These are phyloP conservation scores for Colletotrichum tamarilloi DNA, from an alignment of 2,329 filamentous ascomycete genomes.

Conservation along the genomic window DNA sequence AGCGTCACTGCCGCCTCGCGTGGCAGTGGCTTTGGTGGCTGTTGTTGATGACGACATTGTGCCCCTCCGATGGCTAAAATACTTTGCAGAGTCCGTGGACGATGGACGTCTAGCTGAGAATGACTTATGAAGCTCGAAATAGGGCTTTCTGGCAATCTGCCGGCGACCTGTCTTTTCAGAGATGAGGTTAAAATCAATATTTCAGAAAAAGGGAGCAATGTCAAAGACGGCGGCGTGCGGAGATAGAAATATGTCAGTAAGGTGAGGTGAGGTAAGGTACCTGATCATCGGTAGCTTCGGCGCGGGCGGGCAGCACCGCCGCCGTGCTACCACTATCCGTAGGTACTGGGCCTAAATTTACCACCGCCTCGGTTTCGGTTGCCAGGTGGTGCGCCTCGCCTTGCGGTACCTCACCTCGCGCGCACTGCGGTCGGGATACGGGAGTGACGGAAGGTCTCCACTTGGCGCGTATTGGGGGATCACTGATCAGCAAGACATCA, in stretches of 20 bases:
- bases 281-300: conserved; percentile 13
- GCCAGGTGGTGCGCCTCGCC: background rate
- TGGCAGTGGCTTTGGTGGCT: conserved; percentile 30
- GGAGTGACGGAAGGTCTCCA: conserved; percentile 30
- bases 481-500: conserved; percentile 10
- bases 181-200: background rate
- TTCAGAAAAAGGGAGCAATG: background rate
- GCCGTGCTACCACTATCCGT: background rate
- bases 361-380: background rate
- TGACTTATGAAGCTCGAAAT: background rate
- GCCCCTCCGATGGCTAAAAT: background rate
- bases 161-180: background rate
- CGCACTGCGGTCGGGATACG: conserved; percentile 22
- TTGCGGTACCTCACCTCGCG: conserved; percentile 4
- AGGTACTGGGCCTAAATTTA: background rate
- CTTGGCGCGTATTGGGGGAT: conserved; percentile 24
- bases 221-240: conserved; percentile 7
- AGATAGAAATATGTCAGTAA: conserved; percentile 11
- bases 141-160: background rate
- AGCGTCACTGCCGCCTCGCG: conserved; percentile 20
- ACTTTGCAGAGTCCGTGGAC: background rate
- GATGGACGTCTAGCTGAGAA: background rate
- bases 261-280: conserved; percentile 19
- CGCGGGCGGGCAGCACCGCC: conserved; percentile 9
- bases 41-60: conserved; percentile 37